Percentiles rank a stretch among this genome's conserved stretches.
phyloP scores from a whole-genome alignment of 768 basidiomycete species.

The Tylopilus sp. region DNA sequence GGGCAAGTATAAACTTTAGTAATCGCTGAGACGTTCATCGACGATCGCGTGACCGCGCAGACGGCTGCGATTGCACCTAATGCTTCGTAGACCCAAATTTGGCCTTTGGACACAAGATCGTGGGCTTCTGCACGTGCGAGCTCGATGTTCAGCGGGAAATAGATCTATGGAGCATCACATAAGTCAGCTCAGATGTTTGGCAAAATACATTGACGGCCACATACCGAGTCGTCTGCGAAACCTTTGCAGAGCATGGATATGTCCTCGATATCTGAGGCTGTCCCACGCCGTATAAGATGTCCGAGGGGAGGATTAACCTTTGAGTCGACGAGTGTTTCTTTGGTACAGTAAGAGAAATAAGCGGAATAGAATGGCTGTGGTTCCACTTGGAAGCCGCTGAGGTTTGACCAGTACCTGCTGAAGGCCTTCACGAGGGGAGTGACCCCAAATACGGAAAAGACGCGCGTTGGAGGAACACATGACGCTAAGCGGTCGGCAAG shows the following conservation, averaged over 20 bases:
- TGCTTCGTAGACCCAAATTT: conserved; percentile 51
- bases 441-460: conserved; percentile 51
- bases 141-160: conserved; percentile 41
- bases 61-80: conserved; percentile 42
- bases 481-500: conserved; percentile 37
- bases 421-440: conserved; percentile 42
- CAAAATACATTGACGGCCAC: conserved; percentile 18
- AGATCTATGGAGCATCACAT: conserved; percentile 32
- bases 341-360: conserved; percentile 42
- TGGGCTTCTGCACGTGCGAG: conserved; percentile 42
- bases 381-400: conserved; percentile 38
- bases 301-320: conserved; percentile 28
- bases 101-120: conserved; percentile 46
- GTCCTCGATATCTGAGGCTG: conserved; percentile 34
- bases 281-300: conserved; percentile 39
- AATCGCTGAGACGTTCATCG: conserved; percentile 47
- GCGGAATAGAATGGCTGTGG: conserved; percentile 51
- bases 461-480: conserved; percentile 41
- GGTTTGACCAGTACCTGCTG: conserved; percentile 40
- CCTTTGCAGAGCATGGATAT: conserved; percentile 47
- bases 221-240: conserved; percentile 51
- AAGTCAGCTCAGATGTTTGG: neutral
- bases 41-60: conserved; percentile 56
- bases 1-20: conserved; percentile 57
- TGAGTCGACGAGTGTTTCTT: conserved; percentile 33